Evolutionary conservation across 2,329 filamentous ascomycete species (phyloP).

Genomic region (Phialophora tarda): DNA sequence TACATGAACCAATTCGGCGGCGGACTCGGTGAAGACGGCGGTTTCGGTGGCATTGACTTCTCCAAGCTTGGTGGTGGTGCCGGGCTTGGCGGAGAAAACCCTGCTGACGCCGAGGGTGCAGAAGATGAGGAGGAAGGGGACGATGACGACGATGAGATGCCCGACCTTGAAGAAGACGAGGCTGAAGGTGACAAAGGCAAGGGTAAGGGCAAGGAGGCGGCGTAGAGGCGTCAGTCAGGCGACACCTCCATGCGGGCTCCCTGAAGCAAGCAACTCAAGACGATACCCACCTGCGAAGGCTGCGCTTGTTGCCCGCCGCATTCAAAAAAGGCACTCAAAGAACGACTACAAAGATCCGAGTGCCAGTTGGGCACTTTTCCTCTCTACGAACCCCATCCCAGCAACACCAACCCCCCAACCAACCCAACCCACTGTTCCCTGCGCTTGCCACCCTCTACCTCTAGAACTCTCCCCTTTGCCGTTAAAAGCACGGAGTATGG

Average conservation of each 20-base stretch:
- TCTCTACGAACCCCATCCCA: neutral
- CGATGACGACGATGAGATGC: conserved; percentile 45
- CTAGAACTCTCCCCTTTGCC: conserved; percentile 2
- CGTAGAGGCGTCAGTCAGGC: conserved; percentile 11
- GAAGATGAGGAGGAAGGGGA: conserved; percentile 67
- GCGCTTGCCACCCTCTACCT: neutral
- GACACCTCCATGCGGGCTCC: neutral
- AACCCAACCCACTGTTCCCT: conserved; percentile 1
- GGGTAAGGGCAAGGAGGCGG: conserved; percentile 42
- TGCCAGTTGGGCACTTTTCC: neutral
- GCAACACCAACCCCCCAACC: neutral
- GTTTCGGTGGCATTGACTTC: conserved; percentile 75
- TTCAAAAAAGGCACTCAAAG: neutral
- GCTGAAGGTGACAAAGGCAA: conserved; percentile 47
- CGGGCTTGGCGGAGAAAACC: conserved; percentile 46
- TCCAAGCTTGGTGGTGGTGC: conserved; percentile 78
- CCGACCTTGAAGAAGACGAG: conserved; percentile 48
- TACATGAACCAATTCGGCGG: conserved; percentile 59
- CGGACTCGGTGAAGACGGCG: conserved; percentile 57
- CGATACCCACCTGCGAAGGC: neutral
- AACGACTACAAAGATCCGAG: neutral
- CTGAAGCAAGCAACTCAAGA: conserved; percentile 5
- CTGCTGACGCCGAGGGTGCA: conserved; percentile 57
- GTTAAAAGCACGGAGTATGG: conserved; percentile 13
- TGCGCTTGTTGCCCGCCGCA: neutral